Evolutionary conservation across 176 grass and related monocot genomes (phyloP).

Genomic region (Eleusine coracana): DNA sequence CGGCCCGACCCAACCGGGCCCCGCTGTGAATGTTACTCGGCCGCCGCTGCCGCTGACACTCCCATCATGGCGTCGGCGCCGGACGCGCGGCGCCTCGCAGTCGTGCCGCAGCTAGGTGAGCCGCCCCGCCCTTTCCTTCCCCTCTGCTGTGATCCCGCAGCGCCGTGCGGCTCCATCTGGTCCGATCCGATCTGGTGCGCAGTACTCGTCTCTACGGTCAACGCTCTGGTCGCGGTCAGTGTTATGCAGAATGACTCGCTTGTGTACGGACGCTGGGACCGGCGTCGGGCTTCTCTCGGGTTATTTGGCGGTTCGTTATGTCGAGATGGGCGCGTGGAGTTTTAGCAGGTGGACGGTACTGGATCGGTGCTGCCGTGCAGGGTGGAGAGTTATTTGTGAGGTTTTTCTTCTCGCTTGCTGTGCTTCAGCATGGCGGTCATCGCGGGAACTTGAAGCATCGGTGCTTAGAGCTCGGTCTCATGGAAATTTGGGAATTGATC

Average conservation of each 20-base stretch:
- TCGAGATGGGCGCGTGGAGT: not conserved
- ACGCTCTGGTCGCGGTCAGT: slow-evolving; percentile 7
- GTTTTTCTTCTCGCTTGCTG: not conserved
- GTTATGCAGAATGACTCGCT: not conserved
- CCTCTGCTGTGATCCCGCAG: not conserved
- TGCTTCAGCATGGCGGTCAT: not conserved
- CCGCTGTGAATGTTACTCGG: slow-evolving; percentile 12
- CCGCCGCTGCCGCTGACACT: not conserved
- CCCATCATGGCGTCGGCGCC: slow-evolving; percentile 23
- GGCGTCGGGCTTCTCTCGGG: not conserved
- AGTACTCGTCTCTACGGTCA: slow-evolving; percentile 4
- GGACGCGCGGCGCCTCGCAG: slow-evolving; percentile 41
- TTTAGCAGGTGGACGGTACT: not conserved
- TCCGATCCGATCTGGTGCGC: slow-evolving; percentile 41
- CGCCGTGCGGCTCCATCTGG: not conserved
- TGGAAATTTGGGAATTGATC: not conserved
- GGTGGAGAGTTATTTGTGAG: not conserved
- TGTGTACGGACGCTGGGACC: not conserved
- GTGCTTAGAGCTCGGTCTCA: not conserved
- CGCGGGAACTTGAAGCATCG: not conserved
- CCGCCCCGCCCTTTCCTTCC: not conserved
- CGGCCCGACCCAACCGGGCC: not conserved
- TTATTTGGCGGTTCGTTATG: not conserved
- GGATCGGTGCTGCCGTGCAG: not conserved
- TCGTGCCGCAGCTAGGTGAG: slow-evolving; percentile 53